phyloP scores from a whole-genome alignment of 306 rosid species.

The Prosopis cineraria region DNA sequence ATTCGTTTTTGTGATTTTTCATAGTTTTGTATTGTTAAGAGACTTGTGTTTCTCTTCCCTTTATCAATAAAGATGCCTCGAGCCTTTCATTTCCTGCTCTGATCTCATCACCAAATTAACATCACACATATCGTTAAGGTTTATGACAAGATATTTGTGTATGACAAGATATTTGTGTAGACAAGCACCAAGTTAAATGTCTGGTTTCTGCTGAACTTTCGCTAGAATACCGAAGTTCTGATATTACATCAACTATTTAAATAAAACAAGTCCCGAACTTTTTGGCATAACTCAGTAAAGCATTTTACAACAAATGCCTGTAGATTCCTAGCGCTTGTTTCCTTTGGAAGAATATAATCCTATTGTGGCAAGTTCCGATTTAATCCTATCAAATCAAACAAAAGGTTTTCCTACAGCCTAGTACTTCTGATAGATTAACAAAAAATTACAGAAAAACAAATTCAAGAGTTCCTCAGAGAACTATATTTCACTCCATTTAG shows the following conservation, averaged over 20 bases:
- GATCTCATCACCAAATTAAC: background rate
- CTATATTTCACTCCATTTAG: background rate
- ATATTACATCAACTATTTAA: too few species aligned
- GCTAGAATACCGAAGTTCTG: too few species aligned
- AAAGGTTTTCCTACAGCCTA: background rate
- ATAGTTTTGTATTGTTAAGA: slow-evolving; percentile 31
- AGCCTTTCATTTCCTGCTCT: background rate
- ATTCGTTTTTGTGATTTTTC: slow-evolving; percentile 30
- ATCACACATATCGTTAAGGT: background rate
- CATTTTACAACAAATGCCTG: background rate
- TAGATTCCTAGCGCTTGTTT: background rate
- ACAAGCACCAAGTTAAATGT: too few species aligned
- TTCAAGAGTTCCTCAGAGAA: background rate
- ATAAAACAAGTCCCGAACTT: background rate
- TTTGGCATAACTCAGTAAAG: background rate
- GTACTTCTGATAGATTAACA: background rate
- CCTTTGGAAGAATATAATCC: background rate
- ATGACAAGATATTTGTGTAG: too few species aligned
- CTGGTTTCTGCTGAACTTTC: too few species aligned
- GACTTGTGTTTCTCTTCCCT: slow-evolving; percentile 17
- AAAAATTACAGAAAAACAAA: background rate
- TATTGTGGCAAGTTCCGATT: background rate
- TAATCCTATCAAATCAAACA: background rate
- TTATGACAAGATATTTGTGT: too few species aligned
- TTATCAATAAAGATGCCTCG: slow-evolving; percentile 34